Base-by-base conservation (phyloP, 345 rosid genomes). In the Eucalyptus erythrocorys region DNA sequence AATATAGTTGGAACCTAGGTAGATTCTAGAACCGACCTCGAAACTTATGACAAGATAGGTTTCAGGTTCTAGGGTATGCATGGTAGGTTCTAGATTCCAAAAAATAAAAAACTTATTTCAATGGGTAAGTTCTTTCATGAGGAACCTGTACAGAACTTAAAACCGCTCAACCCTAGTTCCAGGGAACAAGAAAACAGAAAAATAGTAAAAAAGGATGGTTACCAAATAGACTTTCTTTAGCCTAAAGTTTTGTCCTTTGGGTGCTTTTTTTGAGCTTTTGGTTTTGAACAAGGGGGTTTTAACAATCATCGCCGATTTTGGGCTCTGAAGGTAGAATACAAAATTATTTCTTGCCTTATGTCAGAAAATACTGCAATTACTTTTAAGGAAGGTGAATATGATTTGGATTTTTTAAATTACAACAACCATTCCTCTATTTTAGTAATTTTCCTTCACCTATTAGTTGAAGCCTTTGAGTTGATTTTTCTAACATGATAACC, bases 11-110 rank as follows among this genome's bases (percentile, higher is more conserved):
- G 4, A 51, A 51, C 26, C 0, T 51, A 4, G 57, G 4, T 51
- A 51, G 2, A 51, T 19, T 2, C 0, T 51, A 51, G 10, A 51
- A 51, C 26, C 1, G 0, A 51, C 2, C 26, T 1, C 19, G 2
- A 8, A 51, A 51, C 26, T 51, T 51, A 24, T 51, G 22, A 51
- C 10, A 51, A 7, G 0, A 51, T 51, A 51, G 10, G 2, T 51
- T 51, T 2, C 4, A 51, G 10, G 24, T 19, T 51, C 22, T 50
- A 50, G 1, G 19, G 0, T 50, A 50, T 50, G 22, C 7, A 50
- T 50, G 0, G 4, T 50, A 50, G 53, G 53, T 50, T 50, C 1
- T 1, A 16, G 21, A 7, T 50, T 50, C 22, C 10, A 51, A 21
- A 51, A 19, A 51, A 51, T 51, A 51, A 51, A 0, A 4, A 51